Conservation (phyloP, 805 yeast genomes). For the Spathaspora passalidarum region DNA sequence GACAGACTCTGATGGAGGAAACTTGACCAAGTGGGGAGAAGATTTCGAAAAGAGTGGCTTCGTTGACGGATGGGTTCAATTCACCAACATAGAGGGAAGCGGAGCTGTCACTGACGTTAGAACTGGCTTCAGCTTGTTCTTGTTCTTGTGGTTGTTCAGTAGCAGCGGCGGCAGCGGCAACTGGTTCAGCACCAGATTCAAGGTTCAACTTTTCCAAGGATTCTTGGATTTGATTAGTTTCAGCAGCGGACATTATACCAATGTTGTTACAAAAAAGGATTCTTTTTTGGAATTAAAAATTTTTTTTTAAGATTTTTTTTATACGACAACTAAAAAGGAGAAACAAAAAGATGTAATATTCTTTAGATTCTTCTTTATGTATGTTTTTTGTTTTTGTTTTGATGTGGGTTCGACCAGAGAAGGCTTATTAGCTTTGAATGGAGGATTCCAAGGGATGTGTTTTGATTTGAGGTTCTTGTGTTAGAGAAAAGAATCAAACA, state of each 20-base stretch:
- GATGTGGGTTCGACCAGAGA: not conserved
- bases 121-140: conserved; percentile 26
- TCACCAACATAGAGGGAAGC: conserved; percentile 98
- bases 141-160: conserved; percentile 25
- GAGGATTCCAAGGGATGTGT: not conserved
- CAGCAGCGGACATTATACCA: conserved; percentile 26
- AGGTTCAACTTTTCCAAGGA: conserved; percentile 47
- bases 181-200: conserved; percentile 32
- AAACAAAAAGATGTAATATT: not conserved
- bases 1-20: conserved; percentile 95
- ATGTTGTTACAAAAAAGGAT: no score
- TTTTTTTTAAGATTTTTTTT: conserved; percentile 6
- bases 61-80: conserved; percentile 87
- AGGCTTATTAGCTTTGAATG: not conserved
- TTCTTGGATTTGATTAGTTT: conserved; percentile 45
- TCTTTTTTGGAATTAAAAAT: conserved; percentile 9
- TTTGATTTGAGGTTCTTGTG: not conserved
- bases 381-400: not conserved
- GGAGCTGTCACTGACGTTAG: conserved; percentile 52
- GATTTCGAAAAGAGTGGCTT: conserved; percentile 90
- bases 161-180: conserved; percentile 22
- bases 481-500: not conserved
- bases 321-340: not conserved
- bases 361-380: not conserved
- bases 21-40: conserved; percentile 95